phyloP scores from a whole-genome alignment of 768 basidiomycete species.

The Leccinum broughii region DNA sequence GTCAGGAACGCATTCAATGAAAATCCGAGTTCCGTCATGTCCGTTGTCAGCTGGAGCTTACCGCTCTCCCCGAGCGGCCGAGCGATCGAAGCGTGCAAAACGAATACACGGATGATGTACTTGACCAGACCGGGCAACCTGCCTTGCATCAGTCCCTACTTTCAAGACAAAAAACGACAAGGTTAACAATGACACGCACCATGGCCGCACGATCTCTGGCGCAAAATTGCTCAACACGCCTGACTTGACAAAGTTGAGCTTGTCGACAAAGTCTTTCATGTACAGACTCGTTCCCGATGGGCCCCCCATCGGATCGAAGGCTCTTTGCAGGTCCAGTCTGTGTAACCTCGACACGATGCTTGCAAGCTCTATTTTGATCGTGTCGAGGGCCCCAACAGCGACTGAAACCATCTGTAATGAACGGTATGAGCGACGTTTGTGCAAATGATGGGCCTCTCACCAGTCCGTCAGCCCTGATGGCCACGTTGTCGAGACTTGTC shows the following conservation, averaged over 20 bases:
- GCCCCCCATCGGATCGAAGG: conserved; percentile 61
- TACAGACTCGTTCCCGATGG: conserved; percentile 65
- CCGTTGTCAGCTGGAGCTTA: conserved; percentile 90
- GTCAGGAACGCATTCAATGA: conserved; percentile 77
- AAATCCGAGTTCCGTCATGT: conserved; percentile 97
- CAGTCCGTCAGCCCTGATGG: conserved; percentile 62
- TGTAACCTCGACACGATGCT: conserved; percentile 79
- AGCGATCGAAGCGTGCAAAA: conserved; percentile 92
- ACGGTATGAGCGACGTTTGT: neutral
- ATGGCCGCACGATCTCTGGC: conserved; percentile 69
- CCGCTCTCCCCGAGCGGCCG: conserved; percentile 89
- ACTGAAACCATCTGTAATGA: conserved; percentile 61
- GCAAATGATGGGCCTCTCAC: conserved; percentile 43
- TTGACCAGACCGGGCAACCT: conserved; percentile 72
- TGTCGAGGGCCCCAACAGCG: conserved; percentile 60
- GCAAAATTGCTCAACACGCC: conserved; percentile 78
- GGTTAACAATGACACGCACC: conserved; percentile 44
- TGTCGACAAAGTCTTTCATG: conserved; percentile 83
- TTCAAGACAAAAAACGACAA: neutral
- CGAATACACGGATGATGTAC: conserved; percentile 81
- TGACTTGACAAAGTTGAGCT: conserved; percentile 69
- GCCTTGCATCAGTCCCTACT: neutral
- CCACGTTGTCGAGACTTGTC: conserved; percentile 66
- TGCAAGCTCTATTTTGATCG: too few species aligned
- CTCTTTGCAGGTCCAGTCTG: conserved; percentile 77